These are phyloP conservation scores for Paramecium sexaurelia DNA, from an alignment of 73 alveolate species.

Conservation along the genomic window DNA sequence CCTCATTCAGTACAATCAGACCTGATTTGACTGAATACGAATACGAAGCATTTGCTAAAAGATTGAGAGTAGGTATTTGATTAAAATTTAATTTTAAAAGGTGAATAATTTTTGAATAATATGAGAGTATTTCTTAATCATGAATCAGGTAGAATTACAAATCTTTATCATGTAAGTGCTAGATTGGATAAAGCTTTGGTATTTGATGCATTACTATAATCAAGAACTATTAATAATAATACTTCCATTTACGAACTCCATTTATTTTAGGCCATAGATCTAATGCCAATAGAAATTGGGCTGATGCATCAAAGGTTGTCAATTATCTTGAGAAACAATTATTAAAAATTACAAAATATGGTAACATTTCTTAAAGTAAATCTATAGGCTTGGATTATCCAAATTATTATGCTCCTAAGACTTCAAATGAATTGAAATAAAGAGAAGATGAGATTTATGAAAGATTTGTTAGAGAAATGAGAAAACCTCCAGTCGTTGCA, in stretches of 20 bases:
- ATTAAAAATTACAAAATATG: slow-evolving; percentile 6
- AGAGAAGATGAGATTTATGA: slow-evolving; percentile 30
- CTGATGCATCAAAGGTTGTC: slow-evolving; percentile 42
- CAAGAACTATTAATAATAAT: neutral
- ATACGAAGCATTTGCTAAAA: neutral
- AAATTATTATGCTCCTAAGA: neutral
- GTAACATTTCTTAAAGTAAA: neutral
- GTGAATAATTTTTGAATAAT: slow-evolving; percentile 16
- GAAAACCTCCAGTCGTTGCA: slow-evolving; percentile 53
- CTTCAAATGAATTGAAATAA: neutral
- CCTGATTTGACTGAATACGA: slow-evolving; percentile 53
- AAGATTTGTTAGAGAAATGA: slow-evolving; percentile 48
- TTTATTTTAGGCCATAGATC: slow-evolving; percentile 47
- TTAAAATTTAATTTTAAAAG: neutral
- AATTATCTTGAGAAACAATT: neutral
- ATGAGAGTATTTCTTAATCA: neutral
- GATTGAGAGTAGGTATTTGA: neutral
- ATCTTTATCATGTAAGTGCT: neutral
- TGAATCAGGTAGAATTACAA: slow-evolving; percentile 19
- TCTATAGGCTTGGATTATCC: slow-evolving; percentile 54
- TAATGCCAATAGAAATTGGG: slow-evolving; percentile 50
- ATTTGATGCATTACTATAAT: neutral
- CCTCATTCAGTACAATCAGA: neutral
- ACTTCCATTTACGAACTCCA: neutral
- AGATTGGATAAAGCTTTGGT: neutral